These are phyloP conservation scores for Spirogloea muscicola DNA, from an alignment of 139 green algal genomes.

Conservation along the genomic window DNA sequence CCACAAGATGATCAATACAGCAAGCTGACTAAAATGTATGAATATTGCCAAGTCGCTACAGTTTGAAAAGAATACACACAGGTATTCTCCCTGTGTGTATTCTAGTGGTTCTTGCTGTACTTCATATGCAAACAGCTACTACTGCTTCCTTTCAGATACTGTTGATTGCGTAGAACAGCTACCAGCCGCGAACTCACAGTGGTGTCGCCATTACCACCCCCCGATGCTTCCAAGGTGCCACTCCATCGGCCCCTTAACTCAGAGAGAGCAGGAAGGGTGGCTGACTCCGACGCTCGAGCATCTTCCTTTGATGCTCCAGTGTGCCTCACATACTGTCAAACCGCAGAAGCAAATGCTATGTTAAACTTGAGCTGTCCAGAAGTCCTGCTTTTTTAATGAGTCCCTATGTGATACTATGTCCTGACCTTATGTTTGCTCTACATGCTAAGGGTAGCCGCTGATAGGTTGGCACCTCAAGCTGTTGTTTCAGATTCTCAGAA, in stretches of 20 bases:
- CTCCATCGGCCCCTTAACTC: constrained; percentile 45
- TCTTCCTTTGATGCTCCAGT: neutral
- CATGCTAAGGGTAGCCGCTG: neutral
- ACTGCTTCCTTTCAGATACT: neutral
- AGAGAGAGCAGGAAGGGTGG: constrained; percentile 32
- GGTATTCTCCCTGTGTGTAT: neutral
- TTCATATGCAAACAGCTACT: neutral
- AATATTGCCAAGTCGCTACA: neutral
- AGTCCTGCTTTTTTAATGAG: neutral
- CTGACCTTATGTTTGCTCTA: neutral
- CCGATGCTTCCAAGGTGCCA: constrained; percentile 38
- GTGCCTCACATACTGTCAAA: constrained; percentile 11
- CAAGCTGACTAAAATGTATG: neutral
- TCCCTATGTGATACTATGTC: neutral
- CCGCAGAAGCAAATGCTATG: neutral
- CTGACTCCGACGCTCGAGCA: neutral
- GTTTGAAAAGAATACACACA: no score
- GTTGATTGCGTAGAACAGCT: neutral
- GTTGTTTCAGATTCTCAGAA: constrained; percentile 27
- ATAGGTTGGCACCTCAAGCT: constrained; percentile 28
- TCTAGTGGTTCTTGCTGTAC: neutral
- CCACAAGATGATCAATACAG: neutral
- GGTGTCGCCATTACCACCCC: constrained; percentile 42
- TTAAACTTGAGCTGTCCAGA: neutral
- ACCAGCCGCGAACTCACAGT: neutral